Evolutionary conservation across 1,139 yeast species (phyloP).

Genomic region (Cylindricascospora bacillispora): DNA sequence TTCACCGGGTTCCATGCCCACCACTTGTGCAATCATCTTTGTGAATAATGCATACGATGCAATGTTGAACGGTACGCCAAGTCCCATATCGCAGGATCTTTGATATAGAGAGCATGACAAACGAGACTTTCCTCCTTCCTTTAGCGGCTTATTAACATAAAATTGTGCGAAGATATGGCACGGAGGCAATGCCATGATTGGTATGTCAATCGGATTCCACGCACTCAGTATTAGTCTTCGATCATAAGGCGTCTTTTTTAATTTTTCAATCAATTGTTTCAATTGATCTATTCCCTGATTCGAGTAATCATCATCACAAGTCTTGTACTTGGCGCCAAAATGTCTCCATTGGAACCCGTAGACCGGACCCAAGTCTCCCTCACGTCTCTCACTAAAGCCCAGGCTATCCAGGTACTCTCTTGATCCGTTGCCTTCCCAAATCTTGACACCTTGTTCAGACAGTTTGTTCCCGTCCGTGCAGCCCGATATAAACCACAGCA

Average conservation of each 20-base stretch:
- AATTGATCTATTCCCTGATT: constrained; percentile 89
- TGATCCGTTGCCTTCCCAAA: constrained; percentile 99
- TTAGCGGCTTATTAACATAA: constrained; percentile 75
- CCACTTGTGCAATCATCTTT: constrained; percentile 89
- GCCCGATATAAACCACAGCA: constrained; percentile 87
- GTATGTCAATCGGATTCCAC: constrained; percentile 96
- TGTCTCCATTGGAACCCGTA: constrained; percentile 99
- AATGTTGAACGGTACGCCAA: constrained; percentile 95
- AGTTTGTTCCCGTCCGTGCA: constrained; percentile 76
- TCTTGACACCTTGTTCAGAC: constrained; percentile 73
- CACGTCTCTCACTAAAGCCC: constrained; percentile 71
- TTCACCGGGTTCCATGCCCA: constrained; percentile 90
- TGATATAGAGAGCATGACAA: constrained; percentile 85
- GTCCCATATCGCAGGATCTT: constrained; percentile 98
- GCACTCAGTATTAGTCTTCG: constrained; percentile 90
- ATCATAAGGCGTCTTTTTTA: constrained; percentile 84
- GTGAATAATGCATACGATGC: constrained; percentile 92
- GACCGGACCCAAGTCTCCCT: constrained; percentile 95
- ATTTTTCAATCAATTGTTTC: constrained; percentile 60
- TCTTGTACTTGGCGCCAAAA: constrained; percentile 83
- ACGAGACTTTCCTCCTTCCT: constrained; percentile 40
- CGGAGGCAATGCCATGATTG: constrained; percentile 93
- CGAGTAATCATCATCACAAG: constrained; percentile 75
- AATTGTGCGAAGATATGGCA: constrained; percentile 96
- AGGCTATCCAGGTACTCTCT: constrained; percentile 75